Base-by-base conservation (phyloP, 1,139 yeast genomes). In the Pichia sp. region DNA sequence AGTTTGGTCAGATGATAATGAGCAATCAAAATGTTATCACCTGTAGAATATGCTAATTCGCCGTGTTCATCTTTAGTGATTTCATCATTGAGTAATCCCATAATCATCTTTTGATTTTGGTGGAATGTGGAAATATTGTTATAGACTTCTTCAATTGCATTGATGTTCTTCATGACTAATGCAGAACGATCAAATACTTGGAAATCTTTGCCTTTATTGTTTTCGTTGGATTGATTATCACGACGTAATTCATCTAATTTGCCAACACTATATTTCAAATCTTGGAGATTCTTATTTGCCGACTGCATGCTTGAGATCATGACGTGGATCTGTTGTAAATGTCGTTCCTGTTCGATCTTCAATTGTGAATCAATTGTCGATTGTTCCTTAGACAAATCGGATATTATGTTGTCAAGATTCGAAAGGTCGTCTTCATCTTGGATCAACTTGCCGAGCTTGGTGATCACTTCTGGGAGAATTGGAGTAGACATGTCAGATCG, bases 1-100 rank as follows among this genome's bases (percentile, higher is more conserved):
- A 88, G 77, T 59, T 77, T 79, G 37, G 83, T 83, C 52, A 91
- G 71, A 51, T 77, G 72, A 62, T 74, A 85, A 65, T 93, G 98
- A 18, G 87, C 79, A 31, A 72, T 65, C 44, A 89, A 69, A 34
- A 93, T 65, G 54, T 79, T 75, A 9, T 81, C 78, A 27, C 60
- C 66, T 4, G 48, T 44, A 7, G 63, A 60, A 17, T 51, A 52
- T 33, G 54, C 59, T 0, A 82, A 76, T 40, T 80, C 75, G 22
- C 76, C 75, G 41, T 84, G 72, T 53, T 76, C 75, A 47, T 71
- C 75, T 33, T 72, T 69, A 14, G 78, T 77, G 32, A 77, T 67
- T 53, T 81, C 88, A 1, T 61, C 53, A 19, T 76, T 81, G 50
- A 91, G 73, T 63, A 84, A 60, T 9, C 60, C 61, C 54, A 79